phyloP scores from a whole-genome alignment of 2,329 filamentous ascomycete genomes.

The Coniella lustricola region DNA sequence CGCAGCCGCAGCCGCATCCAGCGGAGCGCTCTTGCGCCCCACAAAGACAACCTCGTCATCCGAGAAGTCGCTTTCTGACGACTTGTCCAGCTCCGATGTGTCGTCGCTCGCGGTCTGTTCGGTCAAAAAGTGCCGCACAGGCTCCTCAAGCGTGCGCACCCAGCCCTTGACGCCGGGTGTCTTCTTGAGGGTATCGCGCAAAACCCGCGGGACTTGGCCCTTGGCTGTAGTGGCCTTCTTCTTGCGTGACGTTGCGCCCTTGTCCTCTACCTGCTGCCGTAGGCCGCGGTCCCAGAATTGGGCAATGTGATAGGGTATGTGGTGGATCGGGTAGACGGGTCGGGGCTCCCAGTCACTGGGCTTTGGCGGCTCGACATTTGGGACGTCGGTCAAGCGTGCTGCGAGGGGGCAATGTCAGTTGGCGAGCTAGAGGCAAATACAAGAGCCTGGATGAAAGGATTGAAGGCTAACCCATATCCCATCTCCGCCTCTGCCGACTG shows the following conservation, averaged over 20 bases:
- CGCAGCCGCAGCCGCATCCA: constrained; percentile 19
- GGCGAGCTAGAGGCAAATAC: too few species aligned
- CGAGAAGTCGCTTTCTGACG: constrained; percentile 17
- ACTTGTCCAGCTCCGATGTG: constrained; percentile 22
- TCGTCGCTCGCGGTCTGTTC: constrained; percentile 39
- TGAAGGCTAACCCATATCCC: constrained; percentile 75
- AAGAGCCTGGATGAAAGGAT: too few species aligned
- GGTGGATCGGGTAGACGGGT: constrained; percentile 71
- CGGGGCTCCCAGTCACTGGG: constrained; percentile 76
- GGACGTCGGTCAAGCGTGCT: constrained; percentile 84
- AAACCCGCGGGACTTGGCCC: constrained; percentile 66
- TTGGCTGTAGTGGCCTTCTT: constrained; percentile 38
- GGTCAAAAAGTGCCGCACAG: constrained; percentile 69
- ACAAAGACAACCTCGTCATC: constrained; percentile 93
- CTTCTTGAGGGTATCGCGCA: constrained; percentile 75
- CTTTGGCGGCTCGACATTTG: constrained; percentile 74
- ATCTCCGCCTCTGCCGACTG: constrained; percentile 74
- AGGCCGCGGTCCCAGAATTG: constrained; percentile 68
- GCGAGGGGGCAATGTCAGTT: too few species aligned
- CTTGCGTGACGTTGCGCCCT: constrained; percentile 32
- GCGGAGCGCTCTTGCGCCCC: constrained; percentile 47
- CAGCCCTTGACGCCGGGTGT: constrained; percentile 70
- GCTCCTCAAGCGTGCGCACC: constrained; percentile 77
- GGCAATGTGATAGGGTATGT: constrained; percentile 84
- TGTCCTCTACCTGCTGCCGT: constrained; percentile 43